These are phyloP conservation scores for Stemphylium lycopersici DNA, from an alignment of 2,329 filamentous ascomycete genomes.

Conservation along the genomic window DNA sequence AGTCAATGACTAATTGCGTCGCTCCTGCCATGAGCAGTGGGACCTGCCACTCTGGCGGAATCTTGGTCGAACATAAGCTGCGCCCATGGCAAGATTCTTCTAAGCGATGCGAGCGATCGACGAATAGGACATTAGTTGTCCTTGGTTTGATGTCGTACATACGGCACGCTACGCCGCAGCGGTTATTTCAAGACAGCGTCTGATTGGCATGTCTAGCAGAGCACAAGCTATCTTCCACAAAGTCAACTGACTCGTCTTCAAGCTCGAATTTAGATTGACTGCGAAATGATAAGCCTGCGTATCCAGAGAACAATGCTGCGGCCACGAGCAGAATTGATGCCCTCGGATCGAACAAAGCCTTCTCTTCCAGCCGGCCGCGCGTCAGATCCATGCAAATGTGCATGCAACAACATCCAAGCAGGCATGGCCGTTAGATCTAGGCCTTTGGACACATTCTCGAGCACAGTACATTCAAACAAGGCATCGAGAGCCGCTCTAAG, in stretches of 20 bases:
- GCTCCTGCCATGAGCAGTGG: neutral
- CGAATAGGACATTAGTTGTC: conserved; percentile 20
- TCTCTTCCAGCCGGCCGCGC: neutral
- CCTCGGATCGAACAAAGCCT: neutral
- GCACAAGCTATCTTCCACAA: conserved; percentile 14
- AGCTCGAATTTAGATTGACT: conserved; percentile 1
- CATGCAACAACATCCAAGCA: conserved; percentile 1
- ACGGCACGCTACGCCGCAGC: conserved; percentile 23
- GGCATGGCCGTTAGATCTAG: neutral
- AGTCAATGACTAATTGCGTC: neutral
- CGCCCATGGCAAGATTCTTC: conserved; percentile 2
- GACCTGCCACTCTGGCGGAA: neutral
- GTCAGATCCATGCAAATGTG: conserved; percentile 2
- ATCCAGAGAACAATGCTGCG: conserved; percentile 9
- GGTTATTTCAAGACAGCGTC: conserved; percentile 11
- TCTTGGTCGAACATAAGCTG: neutral
- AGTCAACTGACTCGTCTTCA: conserved; percentile 12
- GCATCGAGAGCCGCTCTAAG: neutral
- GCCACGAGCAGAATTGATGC: conserved; percentile 1
- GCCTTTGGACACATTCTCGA: neutral
- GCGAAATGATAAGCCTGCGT: conserved; percentile 1
- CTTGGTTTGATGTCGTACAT: conserved; percentile 36
- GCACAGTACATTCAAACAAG: neutral
- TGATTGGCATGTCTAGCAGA: conserved; percentile 20
- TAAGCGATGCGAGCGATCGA: conserved; percentile 17